Evolutionary conservation across 225 moss, liverwort and hornwort species (phyloP).

Genomic region (Marchantia paleacea): DNA sequence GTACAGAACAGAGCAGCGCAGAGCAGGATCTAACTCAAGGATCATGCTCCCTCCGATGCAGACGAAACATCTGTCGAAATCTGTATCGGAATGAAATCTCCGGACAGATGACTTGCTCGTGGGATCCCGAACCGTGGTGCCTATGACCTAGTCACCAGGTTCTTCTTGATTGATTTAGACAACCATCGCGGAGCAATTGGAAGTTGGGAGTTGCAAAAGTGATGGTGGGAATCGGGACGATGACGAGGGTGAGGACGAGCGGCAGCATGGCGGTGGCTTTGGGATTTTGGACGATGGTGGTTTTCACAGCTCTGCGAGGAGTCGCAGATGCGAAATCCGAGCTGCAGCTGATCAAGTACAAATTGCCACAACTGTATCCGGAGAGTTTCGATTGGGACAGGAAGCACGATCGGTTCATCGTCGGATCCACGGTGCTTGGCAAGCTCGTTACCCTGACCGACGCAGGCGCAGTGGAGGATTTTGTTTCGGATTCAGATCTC

Average conservation of each 20-base stretch:
- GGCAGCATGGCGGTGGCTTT: neutral
- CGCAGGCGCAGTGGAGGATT: constrained; percentile 48
- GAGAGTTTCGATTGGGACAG: constrained; percentile 78
- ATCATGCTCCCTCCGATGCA: too few relatives aligned
- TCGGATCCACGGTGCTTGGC: constrained; percentile 47
- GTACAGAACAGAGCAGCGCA: too few relatives aligned
- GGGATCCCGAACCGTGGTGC: too few relatives aligned
- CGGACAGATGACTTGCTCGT: too few relatives aligned
- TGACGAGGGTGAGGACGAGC: neutral
- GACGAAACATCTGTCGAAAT: too few relatives aligned
- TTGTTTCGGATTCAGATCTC: constrained; percentile 54
- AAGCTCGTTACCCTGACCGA: constrained; percentile 41
- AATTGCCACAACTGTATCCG: constrained; percentile 48
- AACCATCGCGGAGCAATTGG: too few relatives aligned
- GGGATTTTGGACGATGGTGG: neutral
- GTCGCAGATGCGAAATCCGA: neutral
- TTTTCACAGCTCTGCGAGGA: neutral
- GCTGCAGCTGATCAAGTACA: constrained; percentile 31
- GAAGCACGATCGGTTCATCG: constrained; percentile 50
- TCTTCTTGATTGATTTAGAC: too few relatives aligned
- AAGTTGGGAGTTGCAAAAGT: too few relatives aligned
- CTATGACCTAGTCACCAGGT: too few relatives aligned
- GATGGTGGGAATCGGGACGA: neutral
- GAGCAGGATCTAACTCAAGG: too few relatives aligned
- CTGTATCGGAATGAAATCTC: too few relatives aligned